Percentiles rank a stretch among this genome's conserved stretches.
Conservation (phyloP, 306 rosid genomes). For the Begonia loranthoides region DNA sequence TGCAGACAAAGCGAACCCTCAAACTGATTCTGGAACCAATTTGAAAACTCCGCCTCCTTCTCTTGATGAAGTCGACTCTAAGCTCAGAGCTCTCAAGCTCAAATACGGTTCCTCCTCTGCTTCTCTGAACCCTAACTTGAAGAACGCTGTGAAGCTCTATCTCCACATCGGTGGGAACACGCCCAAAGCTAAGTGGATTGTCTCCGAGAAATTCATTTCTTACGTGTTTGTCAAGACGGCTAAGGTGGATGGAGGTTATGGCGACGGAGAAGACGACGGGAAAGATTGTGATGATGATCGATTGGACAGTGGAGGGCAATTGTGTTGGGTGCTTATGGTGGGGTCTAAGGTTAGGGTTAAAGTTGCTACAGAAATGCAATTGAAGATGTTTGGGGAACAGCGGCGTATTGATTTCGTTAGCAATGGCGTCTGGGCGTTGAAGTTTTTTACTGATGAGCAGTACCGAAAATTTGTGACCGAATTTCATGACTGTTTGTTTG, state of each 20-base stretch:
- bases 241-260: conserved; percentile 12
- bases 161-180: conserved; percentile 83
- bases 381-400: conserved; percentile 83
- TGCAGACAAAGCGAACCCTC: conserved; percentile 3
- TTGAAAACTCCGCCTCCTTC: conserved; percentile 1
- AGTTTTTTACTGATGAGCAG: conserved; percentile 48
- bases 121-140: conserved; percentile 19
- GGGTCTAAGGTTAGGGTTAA: conserved; percentile 55
- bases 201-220: conserved; percentile 43
- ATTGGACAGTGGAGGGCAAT: conserved; percentile 10
- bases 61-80: conserved; percentile 57
- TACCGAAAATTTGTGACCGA: conserved; percentile 57
- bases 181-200: conserved; percentile 75
- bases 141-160: conserved; percentile 67
- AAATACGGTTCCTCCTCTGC: conserved; percentile 33
- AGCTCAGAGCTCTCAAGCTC: conserved; percentile 58
- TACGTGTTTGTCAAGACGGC: conserved; percentile 40
- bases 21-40: conserved; percentile 11
- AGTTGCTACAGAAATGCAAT: conserved; percentile 71
- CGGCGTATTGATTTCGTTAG: conserved; percentile 74
- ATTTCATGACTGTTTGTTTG: conserved; percentile 59
- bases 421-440: conserved; percentile 79
- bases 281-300: neutral
- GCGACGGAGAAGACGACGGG: conserved; percentile 19
- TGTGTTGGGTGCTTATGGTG: conserved; percentile 44